Conservation (phyloP, 768 basidiomycete species). For the Lactarius deliciosus region DNA sequence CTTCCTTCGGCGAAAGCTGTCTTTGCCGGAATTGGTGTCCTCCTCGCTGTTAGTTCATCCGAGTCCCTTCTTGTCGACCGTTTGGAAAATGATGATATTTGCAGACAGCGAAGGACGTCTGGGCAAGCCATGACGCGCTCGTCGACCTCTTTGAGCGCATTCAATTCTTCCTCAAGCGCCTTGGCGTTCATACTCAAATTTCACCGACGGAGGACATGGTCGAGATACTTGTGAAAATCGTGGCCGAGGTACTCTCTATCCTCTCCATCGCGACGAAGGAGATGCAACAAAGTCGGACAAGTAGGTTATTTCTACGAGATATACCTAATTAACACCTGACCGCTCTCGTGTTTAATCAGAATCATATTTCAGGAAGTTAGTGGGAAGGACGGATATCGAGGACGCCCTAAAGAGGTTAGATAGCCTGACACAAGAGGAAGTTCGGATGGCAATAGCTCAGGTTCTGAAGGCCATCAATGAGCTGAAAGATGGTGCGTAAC, state of each 20-base stretch:
- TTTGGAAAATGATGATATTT: background rate
- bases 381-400: background rate
- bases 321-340: background rate
- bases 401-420: background rate
- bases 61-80: background rate
- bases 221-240: background rate
- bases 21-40: background rate
- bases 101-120: background rate
- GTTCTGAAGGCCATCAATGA: background rate
- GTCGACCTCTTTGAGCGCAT: background rate
- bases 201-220: background rate
- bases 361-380: background rate
- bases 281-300: background rate
- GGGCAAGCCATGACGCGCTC: background rate
- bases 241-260: background rate
- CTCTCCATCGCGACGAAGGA: background rate
- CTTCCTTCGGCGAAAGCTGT: background rate
- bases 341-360: background rate
- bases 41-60: background rate
- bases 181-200: background rate
- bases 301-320: background rate
- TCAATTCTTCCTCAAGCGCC: background rate
- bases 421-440: background rate
- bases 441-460: background rate
- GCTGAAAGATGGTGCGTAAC: background rate